Conservation (phyloP, 108 stramenopile genomes). For the Heterococcus sp. region DNA sequence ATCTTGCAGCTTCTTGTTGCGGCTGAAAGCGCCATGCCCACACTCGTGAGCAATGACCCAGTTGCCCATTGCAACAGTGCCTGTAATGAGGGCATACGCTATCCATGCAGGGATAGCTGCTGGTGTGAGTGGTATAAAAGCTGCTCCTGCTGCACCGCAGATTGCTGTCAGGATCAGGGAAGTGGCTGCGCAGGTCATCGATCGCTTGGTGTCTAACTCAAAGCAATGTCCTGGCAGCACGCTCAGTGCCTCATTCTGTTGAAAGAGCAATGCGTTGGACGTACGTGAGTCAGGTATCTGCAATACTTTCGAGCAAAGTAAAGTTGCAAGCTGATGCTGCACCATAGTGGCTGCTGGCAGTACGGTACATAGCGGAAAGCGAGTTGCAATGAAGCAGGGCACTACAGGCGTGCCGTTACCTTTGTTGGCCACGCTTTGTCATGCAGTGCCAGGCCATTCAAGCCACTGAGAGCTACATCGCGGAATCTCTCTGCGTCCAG, state of each 20-base stretch:
- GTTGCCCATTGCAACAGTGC: conserved; percentile 88
- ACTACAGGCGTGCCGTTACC: background rate
- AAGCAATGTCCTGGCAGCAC: conserved; percentile 87
- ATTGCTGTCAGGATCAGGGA: conserved; percentile 71
- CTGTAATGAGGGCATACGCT: conserved; percentile 88
- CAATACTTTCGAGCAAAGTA: no score
- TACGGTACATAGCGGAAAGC: no score
- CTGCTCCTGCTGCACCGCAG: conserved; percentile 68
- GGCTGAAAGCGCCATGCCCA: conserved; percentile 93
- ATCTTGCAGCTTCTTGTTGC: conserved; percentile 81
- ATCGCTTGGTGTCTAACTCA: conserved; percentile 73
- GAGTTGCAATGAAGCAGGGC: no score
- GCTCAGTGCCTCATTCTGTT: conserved; percentile 65
- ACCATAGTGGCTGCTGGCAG: background rate
- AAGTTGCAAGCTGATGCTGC: no score
- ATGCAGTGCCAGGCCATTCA: background rate
- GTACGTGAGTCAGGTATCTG: background rate
- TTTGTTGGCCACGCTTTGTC: background rate
- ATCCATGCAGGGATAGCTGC: conserved; percentile 76
- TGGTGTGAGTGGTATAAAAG: conserved; percentile 49
- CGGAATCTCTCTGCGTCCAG: background rate
- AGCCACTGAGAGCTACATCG: background rate
- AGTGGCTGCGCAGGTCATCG: conserved; percentile 45
- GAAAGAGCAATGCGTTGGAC: background rate
- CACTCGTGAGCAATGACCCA: conserved; percentile 99